Evolutionary conservation across 495 filamentous ascomycete genomes (phyloP).

Genomic region (Coniosporium apollinis): DNA sequence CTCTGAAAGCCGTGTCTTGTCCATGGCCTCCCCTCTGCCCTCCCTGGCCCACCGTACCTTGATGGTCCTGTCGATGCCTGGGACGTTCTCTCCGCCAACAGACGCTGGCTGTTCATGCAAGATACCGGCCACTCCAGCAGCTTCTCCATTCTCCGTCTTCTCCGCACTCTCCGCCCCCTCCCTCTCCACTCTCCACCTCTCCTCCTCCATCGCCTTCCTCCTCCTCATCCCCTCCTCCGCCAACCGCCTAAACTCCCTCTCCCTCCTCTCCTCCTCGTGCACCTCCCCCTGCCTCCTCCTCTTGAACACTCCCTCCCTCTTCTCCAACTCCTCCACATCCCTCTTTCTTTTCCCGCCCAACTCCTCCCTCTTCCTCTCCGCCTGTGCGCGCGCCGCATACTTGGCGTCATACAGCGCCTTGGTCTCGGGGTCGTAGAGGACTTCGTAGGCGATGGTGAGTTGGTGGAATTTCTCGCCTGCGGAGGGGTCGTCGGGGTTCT

Average conservation of each 20-base stretch:
- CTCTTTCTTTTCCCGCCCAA: conserved; percentile 48
- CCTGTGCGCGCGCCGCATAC: conserved; percentile 41
- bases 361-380: conserved; percentile 44
- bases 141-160: not conserved
- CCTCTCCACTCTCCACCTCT: conserved; percentile 12
- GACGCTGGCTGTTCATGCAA: conserved; percentile 27
- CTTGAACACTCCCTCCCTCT: conserved; percentile 39
- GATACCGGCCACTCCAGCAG: conserved; percentile 17
- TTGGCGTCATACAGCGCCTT: conserved; percentile 54
- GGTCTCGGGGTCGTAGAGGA: conserved; percentile 44
- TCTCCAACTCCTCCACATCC: conserved; percentile 65
- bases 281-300: conserved; percentile 29
- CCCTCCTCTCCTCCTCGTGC: conserved; percentile 39
- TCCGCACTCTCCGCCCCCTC: conserved; percentile 4
- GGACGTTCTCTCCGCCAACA: conserved; percentile 29
- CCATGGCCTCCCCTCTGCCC: conserved; percentile 26
- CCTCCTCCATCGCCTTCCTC: conserved; percentile 22
- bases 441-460: conserved; percentile 55
- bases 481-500: conserved; percentile 39
- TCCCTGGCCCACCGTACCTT: conserved; percentile 43
- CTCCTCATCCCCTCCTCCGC: conserved; percentile 41
- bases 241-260: conserved; percentile 42
- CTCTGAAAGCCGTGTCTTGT: conserved; percentile 26
- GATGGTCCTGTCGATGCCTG: conserved; percentile 40
- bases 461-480: conserved; percentile 58